Percentiles rank a stretch among this genome's conserved stretches.
Evolutionary conservation across 2,329 filamentous ascomycete genomes (phyloP).

Genomic region (Colletotrichum truncatum): DNA sequence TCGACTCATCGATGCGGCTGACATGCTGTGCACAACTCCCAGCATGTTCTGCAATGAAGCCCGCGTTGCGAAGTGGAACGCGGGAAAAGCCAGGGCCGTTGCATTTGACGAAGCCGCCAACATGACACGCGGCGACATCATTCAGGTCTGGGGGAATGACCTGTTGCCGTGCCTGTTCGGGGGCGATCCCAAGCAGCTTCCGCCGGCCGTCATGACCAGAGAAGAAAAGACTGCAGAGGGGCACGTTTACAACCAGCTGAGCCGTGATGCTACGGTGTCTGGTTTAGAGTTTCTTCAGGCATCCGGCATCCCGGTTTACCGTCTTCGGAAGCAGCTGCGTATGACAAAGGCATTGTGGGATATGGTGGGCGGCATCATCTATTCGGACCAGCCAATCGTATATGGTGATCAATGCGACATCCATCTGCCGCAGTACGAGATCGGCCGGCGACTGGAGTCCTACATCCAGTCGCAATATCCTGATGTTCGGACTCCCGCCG

Average conservation of each 20-base stretch:
- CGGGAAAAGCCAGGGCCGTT: conserved; percentile 22
- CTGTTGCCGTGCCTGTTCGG: conserved; percentile 32
- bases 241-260: conserved; percentile 26
- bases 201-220: background rate
- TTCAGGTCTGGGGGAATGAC: conserved; percentile 35
- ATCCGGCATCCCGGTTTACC: conserved; percentile 30
- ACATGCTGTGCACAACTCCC: conserved; percentile 30
- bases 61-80: background rate
- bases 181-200: conserved; percentile 34
- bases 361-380: conserved; percentile 24
- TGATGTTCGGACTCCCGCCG: background rate
- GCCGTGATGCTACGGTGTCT: conserved; percentile 20
- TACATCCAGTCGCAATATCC: background rate
- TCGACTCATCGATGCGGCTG: conserved; percentile 29
- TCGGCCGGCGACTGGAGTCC: background rate
- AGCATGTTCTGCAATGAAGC: background rate
- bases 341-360: conserved; percentile 35
- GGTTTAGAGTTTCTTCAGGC: conserved; percentile 25
- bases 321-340: conserved; percentile 32
- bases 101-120: conserved; percentile 35
- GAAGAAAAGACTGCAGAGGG: background rate
- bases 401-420: conserved; percentile 23
- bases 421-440: background rate
- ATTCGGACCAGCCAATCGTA: conserved; percentile 17
- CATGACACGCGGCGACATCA: conserved; percentile 33